These are phyloP conservation scores for Penicillium palitans DNA, from an alignment of 2,329 filamentous ascomycete species.

Conservation along the genomic window DNA sequence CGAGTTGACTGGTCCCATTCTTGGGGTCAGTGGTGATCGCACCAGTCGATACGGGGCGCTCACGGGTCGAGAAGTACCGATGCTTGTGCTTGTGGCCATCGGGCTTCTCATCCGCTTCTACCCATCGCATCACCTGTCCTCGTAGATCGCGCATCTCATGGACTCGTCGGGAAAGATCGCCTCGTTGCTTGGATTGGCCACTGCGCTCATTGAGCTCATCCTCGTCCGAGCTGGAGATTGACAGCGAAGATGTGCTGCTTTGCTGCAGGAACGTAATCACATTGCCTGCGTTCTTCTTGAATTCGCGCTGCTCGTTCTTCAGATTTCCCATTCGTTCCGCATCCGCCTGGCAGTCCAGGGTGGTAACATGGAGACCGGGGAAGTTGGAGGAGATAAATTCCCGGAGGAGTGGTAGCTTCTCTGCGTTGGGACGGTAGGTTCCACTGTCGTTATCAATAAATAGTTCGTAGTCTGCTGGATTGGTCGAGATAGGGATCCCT, in stretches of 20 bases:
- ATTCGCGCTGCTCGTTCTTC: constrained; percentile 72
- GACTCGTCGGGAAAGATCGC: constrained; percentile 31
- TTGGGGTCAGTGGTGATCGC: constrained; percentile 2
- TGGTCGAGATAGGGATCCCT: constrained; percentile 44
- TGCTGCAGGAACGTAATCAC: constrained; percentile 57
- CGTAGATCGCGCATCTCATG: constrained; percentile 42
- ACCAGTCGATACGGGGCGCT: constrained; percentile 20
- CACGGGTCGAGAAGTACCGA: constrained; percentile 15
- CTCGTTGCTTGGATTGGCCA: constrained; percentile 28
- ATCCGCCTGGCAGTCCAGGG: constrained; percentile 71
- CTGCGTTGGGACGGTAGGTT: constrained; percentile 84
- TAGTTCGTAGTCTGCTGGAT: constrained; percentile 71
- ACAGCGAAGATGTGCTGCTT: constrained; percentile 49
- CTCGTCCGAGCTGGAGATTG: constrained; percentile 57
- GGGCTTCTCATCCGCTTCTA: constrained; percentile 32
- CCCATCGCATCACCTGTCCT: constrained; percentile 39
- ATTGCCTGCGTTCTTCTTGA: constrained; percentile 65
- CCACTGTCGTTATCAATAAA: constrained; percentile 95
- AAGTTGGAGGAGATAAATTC: constrained; percentile 71
- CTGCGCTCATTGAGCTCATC: constrained; percentile 54
- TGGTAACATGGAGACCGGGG: constrained; percentile 71
- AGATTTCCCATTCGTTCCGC: constrained; percentile 70
- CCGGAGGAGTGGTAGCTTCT: constrained; percentile 69
- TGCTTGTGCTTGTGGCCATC: constrained; percentile 23
- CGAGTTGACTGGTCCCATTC: not conserved